phyloP scores from a whole-genome alignment of 2,329 filamentous ascomycete genomes.

The Penicillium sp. region DNA sequence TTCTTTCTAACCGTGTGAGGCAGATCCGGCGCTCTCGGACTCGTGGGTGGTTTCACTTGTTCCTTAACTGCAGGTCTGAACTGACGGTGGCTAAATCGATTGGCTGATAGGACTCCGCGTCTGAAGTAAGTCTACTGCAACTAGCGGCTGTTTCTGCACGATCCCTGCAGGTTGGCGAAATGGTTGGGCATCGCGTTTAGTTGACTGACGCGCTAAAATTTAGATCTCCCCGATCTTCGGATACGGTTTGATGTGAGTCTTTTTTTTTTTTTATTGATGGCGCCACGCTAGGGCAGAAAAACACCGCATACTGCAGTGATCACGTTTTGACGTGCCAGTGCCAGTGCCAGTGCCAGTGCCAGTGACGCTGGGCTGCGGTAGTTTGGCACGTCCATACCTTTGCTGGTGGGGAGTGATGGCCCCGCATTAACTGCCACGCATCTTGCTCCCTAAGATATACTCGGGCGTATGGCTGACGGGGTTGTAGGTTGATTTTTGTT shows the following conservation, averaged over 20 bases:
- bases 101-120: conserved; percentile 38
- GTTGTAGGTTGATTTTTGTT: conserved; percentile 53
- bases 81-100: conserved; percentile 40
- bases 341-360: not conserved
- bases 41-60: conserved; percentile 45
- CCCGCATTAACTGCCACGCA: conserved; percentile 18
- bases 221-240: conserved; percentile 41
- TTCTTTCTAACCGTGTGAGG: conserved; percentile 25
- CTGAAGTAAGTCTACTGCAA: conserved; percentile 32
- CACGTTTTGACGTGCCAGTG: conserved; percentile 28
- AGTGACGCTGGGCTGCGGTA: conserved; percentile 8
- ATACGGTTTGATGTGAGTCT: conserved; percentile 38
- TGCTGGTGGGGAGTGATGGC: not conserved
- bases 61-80: conserved; percentile 12
- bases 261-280: conserved; percentile 16
- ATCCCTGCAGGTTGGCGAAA: conserved; percentile 27
- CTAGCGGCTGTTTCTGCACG: conserved; percentile 32
- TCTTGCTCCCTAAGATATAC: not conserved
- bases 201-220: conserved; percentile 36
- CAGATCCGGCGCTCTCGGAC: conserved; percentile 54
- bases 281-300: conserved; percentile 19
- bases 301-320: conserved; percentile 31
- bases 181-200: conserved; percentile 38
- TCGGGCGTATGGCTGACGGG: conserved; percentile 11
- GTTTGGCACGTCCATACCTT: not conserved